phyloP scores from a whole-genome alignment of 2,329 filamentous ascomycete species.

The Chrysoporthe deuterocubensis region DNA sequence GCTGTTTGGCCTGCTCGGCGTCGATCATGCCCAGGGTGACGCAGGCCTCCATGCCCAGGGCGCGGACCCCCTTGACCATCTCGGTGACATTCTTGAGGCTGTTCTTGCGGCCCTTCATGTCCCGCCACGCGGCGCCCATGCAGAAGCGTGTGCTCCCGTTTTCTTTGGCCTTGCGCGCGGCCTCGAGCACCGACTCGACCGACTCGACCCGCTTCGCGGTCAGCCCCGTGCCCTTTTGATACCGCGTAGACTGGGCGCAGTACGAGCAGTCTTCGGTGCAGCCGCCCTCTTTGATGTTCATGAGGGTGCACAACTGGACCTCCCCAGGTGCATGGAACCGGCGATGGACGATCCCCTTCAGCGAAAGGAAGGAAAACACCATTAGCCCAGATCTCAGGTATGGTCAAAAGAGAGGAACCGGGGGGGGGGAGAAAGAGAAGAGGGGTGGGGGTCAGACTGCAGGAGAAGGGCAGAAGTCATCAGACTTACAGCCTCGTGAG shows the following conservation, averaged over 20 bases:
- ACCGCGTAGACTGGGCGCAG: constrained; percentile 85
- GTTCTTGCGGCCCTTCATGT: constrained; percentile 90
- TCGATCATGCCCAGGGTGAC: constrained; percentile 97
- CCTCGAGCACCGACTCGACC: constrained; percentile 79
- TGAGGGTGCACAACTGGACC: constrained; percentile 90
- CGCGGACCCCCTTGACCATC: constrained; percentile 83
- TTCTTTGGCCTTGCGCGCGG: constrained; percentile 75
- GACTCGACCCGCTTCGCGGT: constrained; percentile 78
- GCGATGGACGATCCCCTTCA: constrained; percentile 75
- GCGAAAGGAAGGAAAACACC: background rate
- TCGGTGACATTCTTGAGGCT: constrained; percentile 81
- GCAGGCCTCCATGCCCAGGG: constrained; percentile 86
- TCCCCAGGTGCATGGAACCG: constrained; percentile 83
- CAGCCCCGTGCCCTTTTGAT: constrained; percentile 78
- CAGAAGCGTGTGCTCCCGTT: constrained; percentile 92
- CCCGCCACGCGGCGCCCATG: constrained; percentile 92
- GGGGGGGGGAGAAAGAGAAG: too few species aligned
- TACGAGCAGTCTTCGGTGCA: constrained; percentile 94
- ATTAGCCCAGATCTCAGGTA: constrained; percentile 21
- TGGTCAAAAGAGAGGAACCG: too few species aligned
- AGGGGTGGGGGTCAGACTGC: background rate
- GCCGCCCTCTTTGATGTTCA: constrained; percentile 96
- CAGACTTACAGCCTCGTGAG: constrained; percentile 70
- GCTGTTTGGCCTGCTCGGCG: constrained; percentile 74
- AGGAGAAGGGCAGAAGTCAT: constrained; percentile 1